Base-by-base conservation (phyloP, 2,329 filamentous ascomycete genomes). In the Ciborinia camelliae region DNA sequence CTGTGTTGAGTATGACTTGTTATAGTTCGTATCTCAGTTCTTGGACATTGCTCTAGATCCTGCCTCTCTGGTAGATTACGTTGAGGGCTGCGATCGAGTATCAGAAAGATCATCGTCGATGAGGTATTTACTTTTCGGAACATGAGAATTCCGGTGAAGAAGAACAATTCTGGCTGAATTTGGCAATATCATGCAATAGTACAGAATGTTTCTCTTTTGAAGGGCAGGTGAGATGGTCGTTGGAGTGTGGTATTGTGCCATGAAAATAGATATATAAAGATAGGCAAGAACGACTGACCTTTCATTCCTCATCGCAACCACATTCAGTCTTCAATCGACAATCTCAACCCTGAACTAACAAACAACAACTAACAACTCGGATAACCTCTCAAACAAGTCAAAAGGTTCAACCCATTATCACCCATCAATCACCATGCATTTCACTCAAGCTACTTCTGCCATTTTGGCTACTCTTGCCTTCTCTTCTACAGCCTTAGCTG, bases 391-490 rank as follows among this genome's bases (percentile, higher is more conserved):
- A 23, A 41, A 26, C 14, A 10, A 26, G 26, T n/a, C 4, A 8
- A 48, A 10, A 41, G 14, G 6, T 52, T 23, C 35, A 41, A 41
- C 2, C 6, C 12, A 50, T 4, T 43, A 30, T 6, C 26, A 20
- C n/a, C 15, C 47, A 62, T 10, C 9, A 51, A 14, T 50, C 54
- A 20, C 14, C 14, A 64, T 64, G 62, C 45, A 43, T 26, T 64
- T 64, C 45, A 43, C 47, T 20, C 43, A 41, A 23, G 32, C 62
- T 35, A 43, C 53, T 47, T 39, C 43, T 20, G 28, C 62, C 54
- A 60, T 64, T 47, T 59, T 64, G 53, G 32, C 43, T n/a, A 35
- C 54, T 26, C 30, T 62, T 47, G 41, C 55, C 23, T 45, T 60
- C 35, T 50, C 62, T 23, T 54, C 32, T 30, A 32, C 62, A 28